Evolutionary conservation across 23 red algal species (phyloP).

Genomic region (Gracilaria vermiculophylla): DNA sequence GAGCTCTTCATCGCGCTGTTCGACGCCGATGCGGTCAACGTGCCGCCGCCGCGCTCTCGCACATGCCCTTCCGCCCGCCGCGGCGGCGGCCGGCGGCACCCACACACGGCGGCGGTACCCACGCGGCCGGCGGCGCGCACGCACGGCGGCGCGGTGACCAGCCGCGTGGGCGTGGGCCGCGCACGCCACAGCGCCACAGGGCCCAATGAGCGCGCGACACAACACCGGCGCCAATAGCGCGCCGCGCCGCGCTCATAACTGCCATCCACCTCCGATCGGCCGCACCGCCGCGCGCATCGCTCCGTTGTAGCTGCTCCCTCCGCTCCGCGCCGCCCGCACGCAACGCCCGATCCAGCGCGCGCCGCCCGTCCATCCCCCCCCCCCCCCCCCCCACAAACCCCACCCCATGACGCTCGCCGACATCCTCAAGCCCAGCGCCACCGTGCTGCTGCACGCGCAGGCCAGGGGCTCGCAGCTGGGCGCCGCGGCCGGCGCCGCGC

Average conservation of each 20-base stretch:
- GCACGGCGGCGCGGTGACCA: background rate
- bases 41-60: conserved; percentile 12
- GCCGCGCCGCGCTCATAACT: background rate
- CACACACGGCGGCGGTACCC: background rate
- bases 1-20: conserved; percentile 77
- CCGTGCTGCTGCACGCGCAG: conserved; percentile 17
- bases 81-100: too few species aligned
- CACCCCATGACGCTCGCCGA: conserved; percentile 46
- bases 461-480: conserved; percentile 28
- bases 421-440: conserved; percentile 16
- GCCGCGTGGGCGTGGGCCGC: too few species aligned
- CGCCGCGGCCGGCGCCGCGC: background rate
- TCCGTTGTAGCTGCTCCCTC: background rate
- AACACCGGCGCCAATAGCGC: background rate
- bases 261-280: too few species aligned
- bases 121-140: background rate
- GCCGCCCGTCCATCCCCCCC: background rate
- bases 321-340: too few species aligned
- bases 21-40: conserved; percentile 83
- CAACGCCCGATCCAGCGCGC: too few species aligned
- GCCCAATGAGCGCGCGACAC: background rate
- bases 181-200: too few species aligned
- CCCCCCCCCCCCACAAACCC: background rate
- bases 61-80: too few species aligned
- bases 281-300: background rate